These are phyloP conservation scores for Cyberlindnera saturnus DNA, from an alignment of 805 yeast species.

Conservation along the genomic window DNA sequence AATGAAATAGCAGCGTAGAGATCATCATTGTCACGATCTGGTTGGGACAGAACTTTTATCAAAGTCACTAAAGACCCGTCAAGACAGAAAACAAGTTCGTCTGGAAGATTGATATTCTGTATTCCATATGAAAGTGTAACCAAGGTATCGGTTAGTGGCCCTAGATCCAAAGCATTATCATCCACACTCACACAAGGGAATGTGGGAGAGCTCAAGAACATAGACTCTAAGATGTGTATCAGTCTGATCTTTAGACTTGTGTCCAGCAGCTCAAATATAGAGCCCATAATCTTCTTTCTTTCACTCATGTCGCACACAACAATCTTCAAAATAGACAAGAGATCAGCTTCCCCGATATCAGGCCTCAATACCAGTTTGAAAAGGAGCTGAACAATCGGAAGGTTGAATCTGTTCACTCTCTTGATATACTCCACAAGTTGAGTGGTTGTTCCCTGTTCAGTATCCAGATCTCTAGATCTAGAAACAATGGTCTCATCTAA, in stretches of 20 bases:
- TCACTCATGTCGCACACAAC: conserved; percentile 10
- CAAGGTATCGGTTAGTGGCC: conserved; percentile 13
- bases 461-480: background rate
- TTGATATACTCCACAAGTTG: conserved; percentile 17
- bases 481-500: background rate
- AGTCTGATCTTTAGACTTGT: conserved; percentile 26
- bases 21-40: conserved; percentile 9
- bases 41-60: conserved; percentile 17
- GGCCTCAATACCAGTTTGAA: conserved; percentile 25
- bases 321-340: conserved; percentile 7
- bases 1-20: conserved; percentile 34
- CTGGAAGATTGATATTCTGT: conserved; percentile 18
- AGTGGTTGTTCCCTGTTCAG: background rate
- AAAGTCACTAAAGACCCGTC: conserved; percentile 35
- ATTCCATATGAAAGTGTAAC: conserved; percentile 16
- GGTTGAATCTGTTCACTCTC: conserved; percentile 32
- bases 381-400: conserved; percentile 36
- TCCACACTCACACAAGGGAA: conserved; percentile 28
- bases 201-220: conserved; percentile 34
- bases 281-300: conserved; percentile 4
- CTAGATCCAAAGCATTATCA: conserved; percentile 7
- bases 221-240: conserved; percentile 33
- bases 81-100: conserved; percentile 35
- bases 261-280: conserved; percentile 34
- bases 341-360: conserved; percentile 8